A percentile compares a stretch with the other conserved stretches of the same genome.
Conservation (phyloP, 106 monocot species). For the Agapanthus africanus region DNA sequence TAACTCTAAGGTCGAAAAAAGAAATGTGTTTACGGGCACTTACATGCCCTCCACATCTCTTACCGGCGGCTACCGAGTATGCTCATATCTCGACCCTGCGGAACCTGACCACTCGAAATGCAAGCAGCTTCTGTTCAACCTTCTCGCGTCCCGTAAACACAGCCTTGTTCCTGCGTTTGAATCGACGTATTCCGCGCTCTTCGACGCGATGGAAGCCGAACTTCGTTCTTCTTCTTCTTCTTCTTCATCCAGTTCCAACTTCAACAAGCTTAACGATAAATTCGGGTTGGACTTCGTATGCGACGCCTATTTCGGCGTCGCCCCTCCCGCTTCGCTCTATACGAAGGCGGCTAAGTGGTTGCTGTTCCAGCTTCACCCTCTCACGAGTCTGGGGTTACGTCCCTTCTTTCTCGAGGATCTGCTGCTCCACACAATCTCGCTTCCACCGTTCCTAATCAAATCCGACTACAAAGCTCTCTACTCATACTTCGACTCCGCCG, state of each 20-base stretch:
- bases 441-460: conserved; percentile 44
- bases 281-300: conserved; percentile 56
- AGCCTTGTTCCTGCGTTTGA: conserved; percentile 54
- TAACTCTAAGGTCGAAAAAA: conserved; percentile 58
- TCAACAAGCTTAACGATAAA: conserved; percentile 43
- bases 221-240: conserved; percentile 9
- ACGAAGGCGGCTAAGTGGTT: conserved; percentile 57
- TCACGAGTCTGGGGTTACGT: conserved; percentile 26
- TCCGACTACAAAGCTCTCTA: conserved; percentile 49
- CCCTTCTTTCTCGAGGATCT: conserved; percentile 57
- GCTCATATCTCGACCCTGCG: conserved; percentile 80
- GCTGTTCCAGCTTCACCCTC: conserved; percentile 57
- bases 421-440: conserved; percentile 50
- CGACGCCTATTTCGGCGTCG: conserved; percentile 32
- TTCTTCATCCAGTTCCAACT: conserved; percentile 44
- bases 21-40: conserved; percentile 80
- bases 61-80: conserved; percentile 70
- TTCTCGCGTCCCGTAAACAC: conserved; percentile 44
- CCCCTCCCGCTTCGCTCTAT: conserved; percentile 48
- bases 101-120: conserved; percentile 73
- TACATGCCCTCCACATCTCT: conserved; percentile 64
- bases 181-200: conserved; percentile 39
- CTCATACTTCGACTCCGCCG: conserved; percentile 50
- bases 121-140: conserved; percentile 53
- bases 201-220: conserved; percentile 42